Conservation (phyloP, 2,329 filamentous ascomycete species). For the Fusarium sp. region DNA sequence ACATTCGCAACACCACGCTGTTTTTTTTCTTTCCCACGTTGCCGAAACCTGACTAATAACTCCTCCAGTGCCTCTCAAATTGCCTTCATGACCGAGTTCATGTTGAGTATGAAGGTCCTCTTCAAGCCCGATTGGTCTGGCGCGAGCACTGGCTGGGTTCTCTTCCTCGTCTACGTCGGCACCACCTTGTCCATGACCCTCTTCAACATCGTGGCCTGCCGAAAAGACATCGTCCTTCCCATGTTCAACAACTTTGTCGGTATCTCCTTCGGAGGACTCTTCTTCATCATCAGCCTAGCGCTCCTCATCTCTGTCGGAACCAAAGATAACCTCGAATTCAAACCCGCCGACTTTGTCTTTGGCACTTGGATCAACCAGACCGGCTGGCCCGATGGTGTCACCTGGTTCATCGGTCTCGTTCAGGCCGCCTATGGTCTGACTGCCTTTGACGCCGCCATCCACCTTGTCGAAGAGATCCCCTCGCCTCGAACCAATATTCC, state of each 20-base stretch:
- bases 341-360: slow-evolving; percentile 64
- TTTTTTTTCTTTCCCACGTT: too few relatives aligned
- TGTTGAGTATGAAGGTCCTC: slow-evolving; percentile 67
- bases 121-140: slow-evolving; percentile 62
- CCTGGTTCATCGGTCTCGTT: slow-evolving; percentile 69
- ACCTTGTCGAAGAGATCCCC: slow-evolving; percentile 69
- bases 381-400: slow-evolving; percentile 66
- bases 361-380: slow-evolving; percentile 58
- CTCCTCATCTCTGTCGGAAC: slow-evolving; percentile 64
- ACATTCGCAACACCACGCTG: too few relatives aligned
- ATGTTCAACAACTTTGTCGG: slow-evolving; percentile 69
- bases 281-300: slow-evolving; percentile 63
- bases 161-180: slow-evolving; percentile 67
- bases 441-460: slow-evolving; percentile 69
- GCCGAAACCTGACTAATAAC: too few relatives aligned
- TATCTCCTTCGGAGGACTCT: slow-evolving; percentile 63
- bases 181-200: slow-evolving; percentile 60
- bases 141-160: slow-evolving; percentile 60
- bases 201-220: slow-evolving; percentile 64
- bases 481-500: slow-evolving; percentile 63
- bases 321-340: slow-evolving; percentile 57
- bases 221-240: slow-evolving; percentile 53
- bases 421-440: slow-evolving; percentile 65
- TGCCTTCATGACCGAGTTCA: slow-evolving; percentile 69
- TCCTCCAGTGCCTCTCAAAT: too few relatives aligned